Evolutionary conservation across 768 basidiomycete species (phyloP), one percentile per base, ranked within the genome.

Genomic region (Cyclocybe cylindracea): DNA sequence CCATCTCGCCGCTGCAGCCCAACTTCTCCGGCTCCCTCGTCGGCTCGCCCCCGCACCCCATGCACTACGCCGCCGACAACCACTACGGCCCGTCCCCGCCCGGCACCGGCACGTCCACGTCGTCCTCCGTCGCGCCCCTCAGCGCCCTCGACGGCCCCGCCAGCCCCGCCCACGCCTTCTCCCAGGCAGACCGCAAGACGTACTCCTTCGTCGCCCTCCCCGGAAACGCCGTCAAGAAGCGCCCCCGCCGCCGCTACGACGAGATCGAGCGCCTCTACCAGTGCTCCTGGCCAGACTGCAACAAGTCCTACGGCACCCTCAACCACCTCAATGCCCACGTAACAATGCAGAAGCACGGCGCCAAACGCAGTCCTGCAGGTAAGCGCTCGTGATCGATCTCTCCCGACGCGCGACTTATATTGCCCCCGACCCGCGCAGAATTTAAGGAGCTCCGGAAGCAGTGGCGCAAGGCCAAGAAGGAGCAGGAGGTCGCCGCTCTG

Each of bases 301-400:
- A 83, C 49, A 96, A 96, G 72, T 79, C 90, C 24, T 97, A 96
- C 63, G 94, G 94, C 31, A 97, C 94, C 4, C 78, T 98, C 44
- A 98, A 99, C 66, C 96, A 99, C 70, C 78, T 99, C 54, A 99
- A 99, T 66, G 94, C 94, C 31, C 96, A 99, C 68, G 93, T 98
- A 51, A 89, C 86, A n/a, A 97, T 97, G 91, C 96, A 98, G 69
- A 91, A 91, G 69, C 96, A 99, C 66, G 96, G 96, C 39, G 50
- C 77, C 11, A 98, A 96, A 73, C 83, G 95, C 49, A 88, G 84
- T 66, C 96, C 96, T 10, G 83, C 83, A 50, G 95, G 96, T 96
- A 62, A 71, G 89, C 65, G 34, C 54, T 53, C 54, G 47, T 54
- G 46, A 48, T 44, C 51, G 50, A 40, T 48, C 24, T 24, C 19